Percentiles rank a stretch among this genome's conserved stretches.
These are phyloP conservation scores for Cryptococcus amylolentus DNA, from an alignment of 1,284 basidiomycete genomes.

Conservation along the genomic window DNA sequence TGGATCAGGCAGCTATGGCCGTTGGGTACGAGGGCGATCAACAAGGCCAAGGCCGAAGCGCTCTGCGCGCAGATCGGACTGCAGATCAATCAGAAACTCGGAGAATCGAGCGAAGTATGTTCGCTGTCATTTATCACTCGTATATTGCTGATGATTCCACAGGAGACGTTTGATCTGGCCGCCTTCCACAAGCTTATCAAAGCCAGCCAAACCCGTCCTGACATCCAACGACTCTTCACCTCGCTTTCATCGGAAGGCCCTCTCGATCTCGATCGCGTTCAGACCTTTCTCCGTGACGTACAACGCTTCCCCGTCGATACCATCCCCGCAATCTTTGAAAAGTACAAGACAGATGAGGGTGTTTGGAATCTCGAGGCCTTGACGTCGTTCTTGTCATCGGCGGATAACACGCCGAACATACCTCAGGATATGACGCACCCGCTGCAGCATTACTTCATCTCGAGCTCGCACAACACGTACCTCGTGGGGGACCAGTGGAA, in stretches of 20 bases:
- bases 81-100: slow-evolving; percentile 17
- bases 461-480: slow-evolving; percentile 96
- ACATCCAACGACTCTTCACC: slow-evolving; percentile 67
- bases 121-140: not conserved
- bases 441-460: slow-evolving; percentile 84
- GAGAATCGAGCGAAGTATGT: slow-evolving; percentile 61
- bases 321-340: slow-evolving; percentile 22
- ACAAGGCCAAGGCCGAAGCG: slow-evolving; percentile 51
- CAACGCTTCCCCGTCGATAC: slow-evolving; percentile 58
- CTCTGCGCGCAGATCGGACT: slow-evolving; percentile 62
- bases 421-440: slow-evolving; percentile 73
- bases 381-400: slow-evolving; percentile 68
- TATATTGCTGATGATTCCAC: not conserved
- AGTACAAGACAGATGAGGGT: slow-evolving; percentile 11
- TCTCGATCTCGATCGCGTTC: slow-evolving; percentile 53
- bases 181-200: slow-evolving; percentile 85
- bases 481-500: slow-evolving; percentile 91
- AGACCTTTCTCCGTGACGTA: slow-evolving; percentile 61
- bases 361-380: slow-evolving; percentile 50
- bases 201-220: slow-evolving; percentile 74
- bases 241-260: slow-evolving; percentile 53
- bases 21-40: slow-evolving; percentile 28
- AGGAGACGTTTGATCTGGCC: slow-evolving; percentile 63
- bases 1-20: slow-evolving; percentile 48
- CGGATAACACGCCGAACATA: slow-evolving; percentile 59